Evolutionary conservation across 2,329 filamentous ascomycete genomes (phyloP).

Genomic region (Aspergillus fumigatiaffinis): DNA sequence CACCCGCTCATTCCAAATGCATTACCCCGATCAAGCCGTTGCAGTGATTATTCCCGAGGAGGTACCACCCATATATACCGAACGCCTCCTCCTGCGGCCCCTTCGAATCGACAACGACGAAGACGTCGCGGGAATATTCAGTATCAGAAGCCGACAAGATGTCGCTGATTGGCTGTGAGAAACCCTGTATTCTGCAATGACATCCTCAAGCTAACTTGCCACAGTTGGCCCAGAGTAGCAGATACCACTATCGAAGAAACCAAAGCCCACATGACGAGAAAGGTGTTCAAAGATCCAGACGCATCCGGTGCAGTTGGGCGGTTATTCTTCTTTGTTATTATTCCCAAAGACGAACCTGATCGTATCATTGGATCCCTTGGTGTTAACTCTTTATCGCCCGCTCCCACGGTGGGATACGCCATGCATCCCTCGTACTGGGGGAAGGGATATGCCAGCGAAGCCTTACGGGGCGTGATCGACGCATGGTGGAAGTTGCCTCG

Average conservation of each 20-base stretch:
- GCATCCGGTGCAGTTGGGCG: constrained; percentile 16
- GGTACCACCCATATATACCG: constrained; percentile 6
- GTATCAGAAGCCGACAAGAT: constrained; percentile 19
- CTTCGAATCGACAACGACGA: constrained; percentile 6
- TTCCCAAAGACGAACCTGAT: constrained; percentile 8
- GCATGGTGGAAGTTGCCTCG: constrained; percentile 21
- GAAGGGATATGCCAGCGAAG: constrained; percentile 22
- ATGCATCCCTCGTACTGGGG: constrained; percentile 24
- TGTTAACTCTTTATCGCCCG: constrained; percentile 15
- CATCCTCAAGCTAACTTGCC: background rate
- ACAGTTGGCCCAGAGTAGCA: constrained; percentile 11
- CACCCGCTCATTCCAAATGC: background rate
- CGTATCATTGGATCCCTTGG: constrained; percentile 16
- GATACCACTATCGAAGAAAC: constrained; percentile 14
- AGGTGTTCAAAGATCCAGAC: constrained; percentile 16
- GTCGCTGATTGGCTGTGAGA: constrained; percentile 27
- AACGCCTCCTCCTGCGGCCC: constrained; percentile 18
- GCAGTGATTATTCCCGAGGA: background rate
- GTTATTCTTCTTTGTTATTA: constrained; percentile 17
- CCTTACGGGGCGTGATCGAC: constrained; percentile 17
- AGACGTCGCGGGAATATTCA: constrained; percentile 21
- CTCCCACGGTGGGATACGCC: constrained; percentile 20
- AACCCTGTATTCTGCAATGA: background rate
- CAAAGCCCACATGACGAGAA: constrained; percentile 10
- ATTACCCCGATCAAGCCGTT: background rate